These are phyloP conservation scores for Micractinium sp. DNA, from an alignment of 139 green algal species.

Conservation along the genomic window DNA sequence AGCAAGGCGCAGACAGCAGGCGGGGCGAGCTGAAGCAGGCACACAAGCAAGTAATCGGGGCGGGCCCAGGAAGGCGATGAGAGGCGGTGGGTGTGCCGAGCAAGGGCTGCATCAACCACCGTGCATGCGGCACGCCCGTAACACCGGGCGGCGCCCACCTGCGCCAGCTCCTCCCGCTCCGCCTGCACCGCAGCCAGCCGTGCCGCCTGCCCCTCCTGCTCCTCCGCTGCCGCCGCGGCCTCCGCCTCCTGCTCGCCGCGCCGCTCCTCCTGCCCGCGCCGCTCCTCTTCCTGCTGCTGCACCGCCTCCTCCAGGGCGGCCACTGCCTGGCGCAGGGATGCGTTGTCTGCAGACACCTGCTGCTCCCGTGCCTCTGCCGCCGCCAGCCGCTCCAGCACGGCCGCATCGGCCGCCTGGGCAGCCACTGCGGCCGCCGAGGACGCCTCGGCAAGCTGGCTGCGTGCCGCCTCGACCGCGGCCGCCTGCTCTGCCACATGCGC, in stretches of 20 bases:
- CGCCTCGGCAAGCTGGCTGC: background rate
- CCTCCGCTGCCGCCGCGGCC: background rate
- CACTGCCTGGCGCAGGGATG: slow-evolving; percentile 13
- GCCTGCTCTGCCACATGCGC: background rate
- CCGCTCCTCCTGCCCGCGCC: background rate
- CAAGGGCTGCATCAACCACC: no score
- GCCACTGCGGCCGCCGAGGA: no score
- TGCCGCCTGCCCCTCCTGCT: background rate
- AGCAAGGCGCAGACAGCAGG: background rate
- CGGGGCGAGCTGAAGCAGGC: no score
- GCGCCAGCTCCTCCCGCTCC: background rate
- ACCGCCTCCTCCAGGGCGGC: slow-evolving; percentile 1
- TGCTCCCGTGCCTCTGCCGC: slow-evolving; percentile 26
- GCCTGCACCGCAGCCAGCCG: background rate
- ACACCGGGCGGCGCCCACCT: background rate
- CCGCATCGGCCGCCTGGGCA: slow-evolving; percentile 3
- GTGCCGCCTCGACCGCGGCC: background rate
- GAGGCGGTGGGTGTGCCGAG: background rate
- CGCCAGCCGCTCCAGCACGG: background rate
- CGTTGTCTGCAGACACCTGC: background rate
- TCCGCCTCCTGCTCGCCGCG: background rate
- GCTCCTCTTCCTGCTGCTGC: background rate
- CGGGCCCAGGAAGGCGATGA: no score
- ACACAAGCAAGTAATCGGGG: background rate
- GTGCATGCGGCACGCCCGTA: no score